Conservation (phyloP, 495 filamentous ascomycete species). For the Daldinia vernicosa region DNA sequence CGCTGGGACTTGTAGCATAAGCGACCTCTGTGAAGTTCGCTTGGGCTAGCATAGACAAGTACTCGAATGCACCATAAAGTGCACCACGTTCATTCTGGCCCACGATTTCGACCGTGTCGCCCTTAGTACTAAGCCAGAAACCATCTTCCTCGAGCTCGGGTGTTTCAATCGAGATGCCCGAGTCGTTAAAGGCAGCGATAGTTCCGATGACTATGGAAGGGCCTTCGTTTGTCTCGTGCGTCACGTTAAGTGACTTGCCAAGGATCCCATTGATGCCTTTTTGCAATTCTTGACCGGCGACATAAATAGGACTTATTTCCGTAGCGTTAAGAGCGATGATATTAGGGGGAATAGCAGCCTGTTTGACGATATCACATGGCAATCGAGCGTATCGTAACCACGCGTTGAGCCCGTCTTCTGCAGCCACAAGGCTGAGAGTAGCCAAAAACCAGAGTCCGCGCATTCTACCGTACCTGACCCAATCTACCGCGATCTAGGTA, state of each 20-base stretch:
- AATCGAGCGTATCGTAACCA: constrained; percentile 74
- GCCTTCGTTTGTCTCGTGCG: constrained; percentile 31
- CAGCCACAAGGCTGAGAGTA: constrained; percentile 48
- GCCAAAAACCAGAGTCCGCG: constrained; percentile 46
- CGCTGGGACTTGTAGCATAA: constrained; percentile 65
- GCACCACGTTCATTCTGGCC: constrained; percentile 74
- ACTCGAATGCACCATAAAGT: constrained; percentile 75
- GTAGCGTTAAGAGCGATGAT: constrained; percentile 66
- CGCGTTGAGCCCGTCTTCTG: constrained; percentile 67
- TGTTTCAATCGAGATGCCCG: constrained; percentile 46
- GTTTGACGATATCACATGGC: constrained; percentile 50
- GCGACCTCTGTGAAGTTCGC: constrained; percentile 65
- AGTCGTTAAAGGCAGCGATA: constrained; percentile 56
- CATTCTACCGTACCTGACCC: constrained; percentile 35
- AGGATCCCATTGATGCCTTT: constrained; percentile 66
- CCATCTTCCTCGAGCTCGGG: constrained; percentile 68
- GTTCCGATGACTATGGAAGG: constrained; percentile 67
- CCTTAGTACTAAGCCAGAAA: constrained; percentile 64
- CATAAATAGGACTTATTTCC: constrained; percentile 62
- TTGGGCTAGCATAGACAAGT: constrained; percentile 69
- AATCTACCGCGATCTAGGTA: constrained; percentile 7
- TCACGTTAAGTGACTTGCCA: constrained; percentile 53
- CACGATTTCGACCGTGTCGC: constrained; percentile 62
- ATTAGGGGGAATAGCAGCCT: constrained; percentile 52
- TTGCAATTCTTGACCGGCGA: constrained; percentile 67